Conservation (phyloP, 352 stramenopile species). For the Thalassiosira pacifica region DNA sequence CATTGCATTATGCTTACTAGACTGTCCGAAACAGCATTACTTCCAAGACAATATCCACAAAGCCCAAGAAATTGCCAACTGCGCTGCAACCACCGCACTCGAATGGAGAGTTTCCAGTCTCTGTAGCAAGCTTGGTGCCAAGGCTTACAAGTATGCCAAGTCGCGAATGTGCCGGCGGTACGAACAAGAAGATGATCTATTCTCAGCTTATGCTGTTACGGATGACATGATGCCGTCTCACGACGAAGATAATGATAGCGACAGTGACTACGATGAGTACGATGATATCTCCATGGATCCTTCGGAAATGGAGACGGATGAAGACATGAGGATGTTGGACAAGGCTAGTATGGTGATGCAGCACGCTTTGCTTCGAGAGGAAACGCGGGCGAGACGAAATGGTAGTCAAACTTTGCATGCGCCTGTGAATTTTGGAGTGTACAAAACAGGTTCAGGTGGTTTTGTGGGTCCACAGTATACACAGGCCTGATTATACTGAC, state of each 20-base stretch:
- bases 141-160: slow-evolving; percentile 60
- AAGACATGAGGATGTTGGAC: slow-evolving; percentile 42
- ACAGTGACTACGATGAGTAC: slow-evolving; percentile 36
- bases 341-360: slow-evolving; percentile 57
- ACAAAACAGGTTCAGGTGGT: too few species aligned
- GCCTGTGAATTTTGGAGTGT: too few species aligned
- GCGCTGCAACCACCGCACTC: slow-evolving; percentile 45
- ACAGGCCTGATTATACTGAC: too few species aligned
- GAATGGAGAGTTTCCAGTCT: slow-evolving; percentile 47
- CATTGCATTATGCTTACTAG: slow-evolving; percentile 47
- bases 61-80: slow-evolving; percentile 9
- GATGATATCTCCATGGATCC: slow-evolving; percentile 28
- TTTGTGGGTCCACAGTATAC: too few species aligned
- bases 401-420: too few species aligned
- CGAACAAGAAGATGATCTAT: slow-evolving; percentile 24
- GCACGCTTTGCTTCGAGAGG: too few species aligned
- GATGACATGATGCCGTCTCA: slow-evolving; percentile 26
- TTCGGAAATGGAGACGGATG: slow-evolving; percentile 35
- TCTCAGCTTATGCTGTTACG: slow-evolving; percentile 14
- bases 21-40: slow-evolving; percentile 18
- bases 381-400: too few species aligned
- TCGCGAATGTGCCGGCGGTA: slow-evolving; percentile 31
- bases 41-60: slow-evolving; percentile 13
- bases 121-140: slow-evolving; percentile 37
- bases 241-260: slow-evolving; percentile 14